Base-by-base conservation (phyloP, 73 alveolate genomes). In the Breviolum minutum region DNA sequence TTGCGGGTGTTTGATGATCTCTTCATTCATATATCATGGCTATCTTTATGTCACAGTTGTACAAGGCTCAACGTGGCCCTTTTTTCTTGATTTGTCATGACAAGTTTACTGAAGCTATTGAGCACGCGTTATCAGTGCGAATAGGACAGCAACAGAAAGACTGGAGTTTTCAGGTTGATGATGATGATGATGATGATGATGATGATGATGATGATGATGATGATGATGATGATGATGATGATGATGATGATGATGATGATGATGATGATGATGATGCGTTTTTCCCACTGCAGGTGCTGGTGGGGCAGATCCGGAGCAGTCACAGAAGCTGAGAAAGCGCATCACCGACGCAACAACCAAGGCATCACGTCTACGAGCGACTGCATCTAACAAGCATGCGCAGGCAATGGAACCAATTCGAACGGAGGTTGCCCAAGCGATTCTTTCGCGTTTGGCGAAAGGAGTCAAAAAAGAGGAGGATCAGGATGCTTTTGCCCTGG, bases 281-380 rank as follows among this genome's bases (percentile, higher is more conserved):
- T 68, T 22, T 68, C 24, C 24, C 77, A 17, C n/a, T 14, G 62
- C 64, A 92, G 98, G 98, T 80, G 73, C 98, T n/a, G 90, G 98
- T n/a, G 98, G 98, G 71, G 98, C 98, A 27, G 98, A 92, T 61
- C 98, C 98, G 26, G 98, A 73, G 16, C 98, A 92, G 66, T 74
- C 40, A n/a, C 98, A 92, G 80, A 74, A 60, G 90, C 90, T 92
- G 79, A 29, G 64, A 16, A 92, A 92, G 80, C 98, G 98, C 10
- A 48, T 73, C 66, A 32, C 90, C 10, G 98, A 92, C 29, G 98
- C 98, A 64, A 92, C 90, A 80, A 74, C 98, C 77, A 92, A 92
- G 61, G 98, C 73, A 48, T 92, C 98, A 20, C 83, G 98, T 40
- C 69, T 92, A 84, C 89, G 98, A 62, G 98, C 98, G 81, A 92